Evolutionary conservation across 164 flowering plant species (phyloP), one percentile per base, ranked within the genome.

Genomic region (Tetracentron sinense): DNA sequence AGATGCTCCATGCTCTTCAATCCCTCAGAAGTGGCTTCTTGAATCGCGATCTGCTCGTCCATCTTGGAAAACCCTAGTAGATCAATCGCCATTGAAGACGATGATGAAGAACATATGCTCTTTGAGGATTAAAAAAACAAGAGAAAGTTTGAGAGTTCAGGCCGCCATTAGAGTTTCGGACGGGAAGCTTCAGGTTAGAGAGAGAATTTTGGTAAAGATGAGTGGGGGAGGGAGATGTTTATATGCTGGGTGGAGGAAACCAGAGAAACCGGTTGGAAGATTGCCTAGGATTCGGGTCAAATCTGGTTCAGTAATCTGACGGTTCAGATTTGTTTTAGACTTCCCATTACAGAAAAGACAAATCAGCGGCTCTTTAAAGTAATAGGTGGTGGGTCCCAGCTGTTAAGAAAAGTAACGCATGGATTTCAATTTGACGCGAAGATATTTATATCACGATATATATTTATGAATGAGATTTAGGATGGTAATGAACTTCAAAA

Each of bases 11-110:
- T 84, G 71, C 88, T 81, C 61, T 80, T 72, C 28, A 89, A n/a
- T 14, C 93, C 91, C 28, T 81, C 87, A 1, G 93, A 67, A 0
- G 91, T 83, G 0, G 91, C 91, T 60, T 87, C 90, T 58, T 87
- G 90, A 4, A 89, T 72, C 10, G 84, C 91, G 50, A 67, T 75
- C 72, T 82, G 84, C 10, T 87, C 90, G 22, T 83, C 85, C 84
- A 84, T 83, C 68, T 79, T 78, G 0, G 85, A 63, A 27, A 63
- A 82, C 7, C 81, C 67, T 59, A 86, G 49, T 51, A 81, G 69
- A 19, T 81, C 85, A 16, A 86, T 78, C 29, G 88, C 86, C 92
- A 85, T 86, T 47, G 10, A 44, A 21, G 10, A 16, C n/a, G 23
- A n/a, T 0, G 17, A 25, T 12, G 26, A 49, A 35, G 21, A 51